Conservation (phyloP, 768 basidiomycete genomes). For the Tremella yokohamensis region DNA sequence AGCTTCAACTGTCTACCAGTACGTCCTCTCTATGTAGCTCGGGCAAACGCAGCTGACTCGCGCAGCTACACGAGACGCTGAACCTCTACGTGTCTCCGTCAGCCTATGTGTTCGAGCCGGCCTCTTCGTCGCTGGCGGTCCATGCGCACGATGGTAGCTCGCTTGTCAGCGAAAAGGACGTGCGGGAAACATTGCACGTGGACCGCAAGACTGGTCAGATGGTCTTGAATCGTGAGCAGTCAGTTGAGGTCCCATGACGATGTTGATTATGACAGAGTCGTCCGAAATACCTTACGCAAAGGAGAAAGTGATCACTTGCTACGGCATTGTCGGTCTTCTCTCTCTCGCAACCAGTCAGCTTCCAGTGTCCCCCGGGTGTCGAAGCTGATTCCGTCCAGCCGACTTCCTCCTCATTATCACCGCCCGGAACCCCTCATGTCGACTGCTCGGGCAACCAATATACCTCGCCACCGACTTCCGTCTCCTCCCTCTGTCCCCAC, state of each 20-base stretch:
- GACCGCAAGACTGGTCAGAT: constrained; percentile 50
- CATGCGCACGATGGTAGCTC: constrained; percentile 19
- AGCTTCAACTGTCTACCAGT: constrained; percentile 26
- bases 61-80: constrained; percentile 48
- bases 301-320: constrained; percentile 53
- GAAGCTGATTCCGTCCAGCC: constrained; percentile 56
- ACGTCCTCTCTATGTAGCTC: neutral
- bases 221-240: constrained; percentile 50
- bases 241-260: neutral
- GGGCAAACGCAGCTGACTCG: neutral
- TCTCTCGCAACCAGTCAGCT: constrained; percentile 53
- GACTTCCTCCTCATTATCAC: constrained; percentile 91
- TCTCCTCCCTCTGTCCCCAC: constrained; percentile 76
- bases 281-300: constrained; percentile 38
- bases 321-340: constrained; percentile 56
- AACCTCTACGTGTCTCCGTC: constrained; percentile 48
- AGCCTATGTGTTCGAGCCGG: constrained; percentile 41
- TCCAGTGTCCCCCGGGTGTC: neutral
- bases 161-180: constrained; percentile 40
- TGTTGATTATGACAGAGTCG: constrained; percentile 13
- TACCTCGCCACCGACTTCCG: constrained; percentile 88
- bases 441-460: constrained; percentile 78
- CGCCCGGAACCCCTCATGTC: constrained; percentile 69
- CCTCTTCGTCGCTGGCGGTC: constrained; percentile 22
- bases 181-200: constrained; percentile 51